Evolutionary conservation across 225 moss, liverwort and hornwort species (phyloP), one percentile per base, ranked within the genome.

Genomic region (Neckera pumila): DNA sequence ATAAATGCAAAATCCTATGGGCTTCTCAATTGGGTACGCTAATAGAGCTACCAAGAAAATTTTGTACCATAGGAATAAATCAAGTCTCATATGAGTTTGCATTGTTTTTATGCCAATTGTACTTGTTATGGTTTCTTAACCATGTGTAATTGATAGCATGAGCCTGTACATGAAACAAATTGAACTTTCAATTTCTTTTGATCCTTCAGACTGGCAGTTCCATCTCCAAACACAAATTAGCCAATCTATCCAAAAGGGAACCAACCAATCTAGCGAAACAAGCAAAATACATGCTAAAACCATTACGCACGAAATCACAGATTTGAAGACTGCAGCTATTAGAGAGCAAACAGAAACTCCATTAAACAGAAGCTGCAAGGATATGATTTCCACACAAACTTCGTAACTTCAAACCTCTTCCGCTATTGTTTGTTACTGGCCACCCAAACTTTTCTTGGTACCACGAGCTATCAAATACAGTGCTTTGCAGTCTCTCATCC

Each of bases 1-100:
- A 25, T 1, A 42, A 5, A 5, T 9, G 1, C 8, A 38, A 3
- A 25, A 38, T 7, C 0, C 4, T 69, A 23, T 8, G 0, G 4
- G 7, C 8, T 25, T 70, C 4, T 70, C 25, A 40, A 4, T 25
- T 14, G 40, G 4, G 20, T 23, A 22, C 4, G 12, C 3, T 14
- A 42, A 1, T 14, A 3, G 0, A 38, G 26, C 26, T 1, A 14
- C 26, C 33, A 42, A 14, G 14, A 25, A 13, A 9, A 5, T 42
- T 26, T 15, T 2, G 1, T 66, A 20, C 2, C 57, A 2, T n/a
- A 7, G 3, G 3, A 11, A 45, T 18, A 4, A 18, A 45, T 4
- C 17, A 30, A 74, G 31, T 18, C 11, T 4, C 1, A 1, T 31
- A 12, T 12, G 17, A 12, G 1, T 4, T 47, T 11, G 4, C 10